Base-by-base conservation (phyloP, 2,329 filamentous ascomycete species). In the Cadophora gregata region DNA sequence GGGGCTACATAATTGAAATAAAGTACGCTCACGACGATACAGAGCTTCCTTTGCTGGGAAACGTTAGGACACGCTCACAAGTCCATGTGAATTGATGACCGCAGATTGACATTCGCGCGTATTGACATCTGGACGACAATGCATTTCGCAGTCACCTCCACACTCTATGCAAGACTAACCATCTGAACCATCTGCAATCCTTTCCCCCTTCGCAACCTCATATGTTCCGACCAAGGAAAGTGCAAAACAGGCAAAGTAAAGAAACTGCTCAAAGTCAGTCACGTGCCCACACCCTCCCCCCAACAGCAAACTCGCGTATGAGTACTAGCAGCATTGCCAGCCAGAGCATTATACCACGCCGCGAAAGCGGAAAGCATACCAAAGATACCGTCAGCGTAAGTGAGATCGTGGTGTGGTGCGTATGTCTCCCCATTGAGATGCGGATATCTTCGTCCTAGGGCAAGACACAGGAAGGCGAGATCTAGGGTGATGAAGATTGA, bases 401-500 rank as follows among this genome's bases (percentile, higher is more conserved):
- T 81, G 62, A 84, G 72, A 14, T 78, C 75, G 29, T 73, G 65
- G 73, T 82, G 78, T 56, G 81, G 77, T 3, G 63, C 67, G 51
- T 77, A 69, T 1, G 55, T 33, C 2, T 12, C 79, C 0, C 72
- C 70, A 21, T 77, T 63, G 70, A 84, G 68, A 86, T 80, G 76
- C 90, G 81, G 73, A 69, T 74, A 55, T 84, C 84, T 70, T 81
- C 88, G 70, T 92, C 89, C 84, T 72, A 87, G 85, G 50, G 88
- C 86, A 51, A 95, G 86, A 78, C 92, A 83, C 71, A 95, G 81
- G 82, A 94, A 95, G 70, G 90, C 85, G 38, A 93, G 74, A 78
- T 93, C 91, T 66, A 95, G 89, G 67, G 85, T 88, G 79, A 94
- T 86, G 85, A 95, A 94, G 33, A 95, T 85, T 27, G 83, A 74